Base-by-base conservation (phyloP, 345 rosid genomes). In the Eucalyptus curtisii region DNA sequence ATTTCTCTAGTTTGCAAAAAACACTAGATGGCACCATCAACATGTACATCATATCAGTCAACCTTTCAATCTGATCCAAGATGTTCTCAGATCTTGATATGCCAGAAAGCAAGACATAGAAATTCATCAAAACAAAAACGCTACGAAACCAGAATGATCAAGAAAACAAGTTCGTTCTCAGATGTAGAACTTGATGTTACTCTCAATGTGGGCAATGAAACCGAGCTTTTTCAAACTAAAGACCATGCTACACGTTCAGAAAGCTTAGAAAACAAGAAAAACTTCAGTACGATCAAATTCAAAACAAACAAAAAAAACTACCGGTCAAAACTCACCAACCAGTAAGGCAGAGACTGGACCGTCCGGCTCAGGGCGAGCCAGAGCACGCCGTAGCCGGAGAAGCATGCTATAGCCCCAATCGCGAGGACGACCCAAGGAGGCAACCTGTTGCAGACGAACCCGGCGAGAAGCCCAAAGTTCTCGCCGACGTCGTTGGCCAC, bases 401-500 rank as follows among this genome's bases (percentile, higher is more conserved):
- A 93, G 90, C 96, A 95, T 37, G 92, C 90, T 27, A 94, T 49
- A 86, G 94, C 90, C 50, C 98, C 98, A 64, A 95, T 87, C 27
- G 88, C 52, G 20, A 95, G 95, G 89, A 95, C 90, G 64, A 91
- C 71, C 98, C 98, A 95, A 88, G 96, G 96, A 37, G 98, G 96
- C 82, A 95, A 91, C 89, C 87, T 93, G 90, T 95, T 95, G 92
- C 92, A 94, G 88, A 92, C 95, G 82, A 94, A 81, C 6, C 98
- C 96, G n/a, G 98, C 95, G 61, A 95, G 89, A 40, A 95, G 87
- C 24, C 96, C 96, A 49, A 95, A 90, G 87, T 93, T 95, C 91
- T 95, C 98, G 10, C 98, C 98, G 59, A 95, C 88, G 92, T 95
- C 96, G 90, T 92, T 93, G 84, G 98, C 98, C 25, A 95, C 98